Evolutionary conservation across 257 asterid genomes (phyloP), one percentile per base, ranked within the genome.

Genomic region (Nicotiana attenuata): DNA sequence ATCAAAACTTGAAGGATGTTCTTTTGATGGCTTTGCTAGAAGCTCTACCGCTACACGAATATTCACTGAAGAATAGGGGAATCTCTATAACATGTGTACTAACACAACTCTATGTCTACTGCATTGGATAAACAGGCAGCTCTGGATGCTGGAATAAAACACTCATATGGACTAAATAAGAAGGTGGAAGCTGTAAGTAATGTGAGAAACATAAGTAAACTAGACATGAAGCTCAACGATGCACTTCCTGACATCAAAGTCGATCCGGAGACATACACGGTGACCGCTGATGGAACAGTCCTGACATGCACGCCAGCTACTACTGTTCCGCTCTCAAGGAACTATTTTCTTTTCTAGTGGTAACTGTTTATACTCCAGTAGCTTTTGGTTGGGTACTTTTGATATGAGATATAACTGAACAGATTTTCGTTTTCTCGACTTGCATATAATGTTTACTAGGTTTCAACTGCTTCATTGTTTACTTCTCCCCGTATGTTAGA

Each of bases 211-310:
- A 94, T 92, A 56, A 89, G 94, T 17, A 96, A 96, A 84, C 97
- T 92, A 0, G 93, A 96, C 92, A 96, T 96, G 99, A 96, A 91
- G 90, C 91, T 92, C 71, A 96, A 96, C 52, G 90, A 92, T 68
- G 92, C 97, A 59, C 97, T 96, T 80, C 99, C 99, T 16, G 56
- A 83, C 82, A 94, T 96, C 82, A 87, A 89, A 2, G 97, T 94
- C 1, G 97, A 92, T 75, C 97, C 99, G 0, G 98, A 94, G 91
- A 90, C 97, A 1, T 96, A 94, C 90, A 89, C 38, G 1, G 99
- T 96, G 64, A 90, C 90, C 41, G 97, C 97, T 71, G 97, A 96
- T 17, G 97, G 87, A 24, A 89, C 83, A 84, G 87, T 89, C 77
- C 97, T 96, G 45, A 81, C 94, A 35, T 96, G 97, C 87, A 80